phyloP scores from a whole-genome alignment of 768 basidiomycete species.

The Crepidotus variabilis region DNA sequence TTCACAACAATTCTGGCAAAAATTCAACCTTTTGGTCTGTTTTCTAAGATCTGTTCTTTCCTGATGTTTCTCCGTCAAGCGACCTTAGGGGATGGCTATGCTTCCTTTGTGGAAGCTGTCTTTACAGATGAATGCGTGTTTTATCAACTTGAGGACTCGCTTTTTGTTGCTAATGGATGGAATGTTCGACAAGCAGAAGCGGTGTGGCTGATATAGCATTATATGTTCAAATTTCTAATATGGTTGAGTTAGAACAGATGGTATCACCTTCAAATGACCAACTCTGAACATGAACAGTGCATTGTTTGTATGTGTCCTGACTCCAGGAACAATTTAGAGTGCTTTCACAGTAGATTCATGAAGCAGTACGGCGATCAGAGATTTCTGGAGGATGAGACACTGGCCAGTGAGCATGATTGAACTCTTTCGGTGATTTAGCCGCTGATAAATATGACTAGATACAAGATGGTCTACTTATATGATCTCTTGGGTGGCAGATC shows the following conservation, averaged over 20 bases:
- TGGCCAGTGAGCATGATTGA: background rate
- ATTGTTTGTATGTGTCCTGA: conserved; percentile 1
- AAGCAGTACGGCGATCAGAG: background rate
- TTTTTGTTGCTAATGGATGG: conserved; percentile 6
- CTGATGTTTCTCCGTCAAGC: too few species aligned
- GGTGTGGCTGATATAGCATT: background rate
- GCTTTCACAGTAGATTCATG: conserved; percentile 3
- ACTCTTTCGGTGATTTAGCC: background rate
- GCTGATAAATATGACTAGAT: background rate
- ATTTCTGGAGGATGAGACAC: background rate
- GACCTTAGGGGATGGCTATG: too few species aligned
- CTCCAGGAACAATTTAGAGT: background rate
- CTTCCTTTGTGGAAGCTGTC: background rate
- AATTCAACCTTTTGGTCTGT: too few species aligned
- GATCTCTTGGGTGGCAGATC: background rate
- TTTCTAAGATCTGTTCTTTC: too few species aligned
- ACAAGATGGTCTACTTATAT: background rate
- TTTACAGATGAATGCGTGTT: background rate
- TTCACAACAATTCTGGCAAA: too few species aligned
- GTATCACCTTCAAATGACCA: conserved; percentile 2
- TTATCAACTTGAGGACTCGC: conserved; percentile 1
- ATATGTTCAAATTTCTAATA: background rate
- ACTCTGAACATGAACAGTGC: background rate
- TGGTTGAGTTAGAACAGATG: background rate
- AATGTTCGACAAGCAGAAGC: background rate